These are phyloP conservation scores for Mycena crocata DNA, from an alignment of 768 basidiomycete species.

Conservation along the genomic window DNA sequence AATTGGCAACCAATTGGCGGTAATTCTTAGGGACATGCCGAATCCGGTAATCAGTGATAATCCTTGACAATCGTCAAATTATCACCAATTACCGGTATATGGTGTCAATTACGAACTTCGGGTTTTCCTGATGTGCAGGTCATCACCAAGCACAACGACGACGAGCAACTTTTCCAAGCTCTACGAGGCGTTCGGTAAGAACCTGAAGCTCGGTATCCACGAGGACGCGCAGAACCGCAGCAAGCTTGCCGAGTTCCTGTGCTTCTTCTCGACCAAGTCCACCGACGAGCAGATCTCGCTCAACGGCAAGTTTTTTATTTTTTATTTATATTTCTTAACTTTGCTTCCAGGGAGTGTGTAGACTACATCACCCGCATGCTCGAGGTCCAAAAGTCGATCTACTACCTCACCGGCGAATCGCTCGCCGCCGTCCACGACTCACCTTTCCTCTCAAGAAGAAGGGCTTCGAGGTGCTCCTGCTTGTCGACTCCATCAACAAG, in stretches of 20 bases:
- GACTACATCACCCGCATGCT: constrained; percentile 99
- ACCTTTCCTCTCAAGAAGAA: constrained; percentile 99
- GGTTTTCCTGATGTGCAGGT: too few relatives aligned
- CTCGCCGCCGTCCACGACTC: constrained; percentile 91
- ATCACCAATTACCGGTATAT: too few relatives aligned
- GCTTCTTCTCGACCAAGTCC: constrained; percentile 97
- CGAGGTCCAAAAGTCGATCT: constrained; percentile 97
- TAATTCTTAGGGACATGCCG: too few relatives aligned
- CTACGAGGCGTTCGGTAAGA: constrained; percentile 99
- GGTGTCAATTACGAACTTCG: too few relatives aligned
- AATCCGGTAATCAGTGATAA: too few relatives aligned
- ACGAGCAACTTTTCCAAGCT: constrained; percentile 96
- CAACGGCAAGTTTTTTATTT: constrained; percentile 69
- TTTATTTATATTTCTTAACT: background rate
- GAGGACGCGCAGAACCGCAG: constrained; percentile 98
- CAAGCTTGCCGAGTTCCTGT: constrained; percentile 99
- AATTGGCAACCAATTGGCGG: too few relatives aligned
- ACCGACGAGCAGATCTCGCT: constrained; percentile 91
- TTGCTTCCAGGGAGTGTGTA: constrained; percentile 44
- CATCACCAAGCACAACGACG: constrained; percentile 99
- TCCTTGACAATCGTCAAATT: too few relatives aligned
- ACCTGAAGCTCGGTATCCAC: constrained; percentile 99
- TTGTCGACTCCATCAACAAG: constrained; percentile 99
- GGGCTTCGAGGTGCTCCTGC: constrained; percentile 97
- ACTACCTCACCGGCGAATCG: constrained; percentile 99